Evolutionary conservation across 139 green algal species (phyloP).

Genomic region (Diplosphaera chodatii): DNA sequence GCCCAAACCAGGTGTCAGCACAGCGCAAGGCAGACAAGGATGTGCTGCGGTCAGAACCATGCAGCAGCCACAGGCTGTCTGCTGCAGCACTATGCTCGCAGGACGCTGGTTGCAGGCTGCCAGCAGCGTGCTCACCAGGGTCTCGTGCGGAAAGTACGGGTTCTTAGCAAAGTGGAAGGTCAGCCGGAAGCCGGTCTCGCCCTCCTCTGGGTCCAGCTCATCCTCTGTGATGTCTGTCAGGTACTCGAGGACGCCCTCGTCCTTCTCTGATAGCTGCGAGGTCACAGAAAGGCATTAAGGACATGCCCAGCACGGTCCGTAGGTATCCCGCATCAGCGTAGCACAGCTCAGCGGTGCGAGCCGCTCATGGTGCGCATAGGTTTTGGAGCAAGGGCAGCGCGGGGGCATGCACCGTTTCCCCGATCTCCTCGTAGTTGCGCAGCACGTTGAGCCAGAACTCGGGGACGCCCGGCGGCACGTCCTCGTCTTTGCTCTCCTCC

Average conservation of each 20-base stretch:
- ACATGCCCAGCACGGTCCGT: not conserved
- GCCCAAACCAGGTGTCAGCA: no score
- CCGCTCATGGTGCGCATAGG: not conserved
- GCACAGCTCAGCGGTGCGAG: no score
- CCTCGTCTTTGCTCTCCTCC: constrained; percentile 18
- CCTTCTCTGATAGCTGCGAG: constrained; percentile 75
- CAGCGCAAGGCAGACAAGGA: no score
- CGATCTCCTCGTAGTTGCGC: constrained; percentile 56
- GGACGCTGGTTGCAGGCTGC: no score
- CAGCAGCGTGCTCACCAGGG: no score
- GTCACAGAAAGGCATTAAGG: not conserved
- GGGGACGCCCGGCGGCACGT: constrained; percentile 57
- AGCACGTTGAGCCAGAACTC: constrained; percentile 83
- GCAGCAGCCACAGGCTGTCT: no score
- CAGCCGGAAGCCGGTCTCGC: constrained; percentile 54
- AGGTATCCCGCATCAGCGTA: not conserved
- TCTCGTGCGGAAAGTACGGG: constrained; percentile 76
- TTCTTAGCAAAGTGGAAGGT: constrained; percentile 74
- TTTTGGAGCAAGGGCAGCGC: not conserved
- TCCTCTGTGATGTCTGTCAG: constrained; percentile 66
- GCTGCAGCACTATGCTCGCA: no score
- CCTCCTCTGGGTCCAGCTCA: constrained; percentile 26
- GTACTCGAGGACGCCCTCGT: constrained; percentile 77
- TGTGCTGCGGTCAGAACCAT: not conserved
- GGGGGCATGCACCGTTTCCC: constrained; percentile 13